Evolutionary conservation across 2,329 filamentous ascomycete species (phyloP).

Genomic region (Cytospora paraplurivora): DNA sequence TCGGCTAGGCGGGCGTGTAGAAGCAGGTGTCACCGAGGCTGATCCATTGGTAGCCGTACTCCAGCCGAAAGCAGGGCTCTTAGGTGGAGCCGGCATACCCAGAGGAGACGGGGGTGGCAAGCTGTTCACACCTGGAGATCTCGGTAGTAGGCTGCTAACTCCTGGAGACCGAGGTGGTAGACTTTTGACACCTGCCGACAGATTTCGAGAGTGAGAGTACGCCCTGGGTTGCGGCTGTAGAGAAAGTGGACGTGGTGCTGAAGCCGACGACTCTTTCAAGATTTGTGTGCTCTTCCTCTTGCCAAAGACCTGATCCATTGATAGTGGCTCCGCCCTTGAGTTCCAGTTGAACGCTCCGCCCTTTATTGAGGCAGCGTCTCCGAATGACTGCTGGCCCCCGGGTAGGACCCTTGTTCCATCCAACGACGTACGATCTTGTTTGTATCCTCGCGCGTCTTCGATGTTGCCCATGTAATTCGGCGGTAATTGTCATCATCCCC

Average conservation of each 20-base stretch:
- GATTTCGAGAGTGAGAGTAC: constrained; percentile 17
- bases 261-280: constrained; percentile 34
- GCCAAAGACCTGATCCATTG: constrained; percentile 50
- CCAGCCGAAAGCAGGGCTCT: constrained; percentile 26
- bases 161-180: constrained; percentile 22
- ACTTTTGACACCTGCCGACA: constrained; percentile 18
- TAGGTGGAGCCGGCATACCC: constrained; percentile 25
- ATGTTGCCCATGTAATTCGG: constrained; percentile 59
- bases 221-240: constrained; percentile 7
- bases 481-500: constrained; percentile 63
- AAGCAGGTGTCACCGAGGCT: constrained; percentile 21
- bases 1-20: constrained; percentile 23
- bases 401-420: constrained; percentile 66
- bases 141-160: constrained; percentile 21
- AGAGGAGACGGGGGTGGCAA: constrained; percentile 25
- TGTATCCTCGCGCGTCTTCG: constrained; percentile 54
- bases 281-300: constrained; percentile 38
- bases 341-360: constrained; percentile 64
- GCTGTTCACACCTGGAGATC: constrained; percentile 20
- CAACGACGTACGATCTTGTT: constrained; percentile 63
- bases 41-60: constrained; percentile 21
- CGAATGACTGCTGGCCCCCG: constrained; percentile 47
- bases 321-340: constrained; percentile 51
- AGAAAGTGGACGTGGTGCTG: constrained; percentile 27
- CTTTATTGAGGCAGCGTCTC: constrained; percentile 44